These are phyloP conservation scores for Helminthosporium solani DNA, from an alignment of 2,329 filamentous ascomycete genomes.

Conservation along the genomic window DNA sequence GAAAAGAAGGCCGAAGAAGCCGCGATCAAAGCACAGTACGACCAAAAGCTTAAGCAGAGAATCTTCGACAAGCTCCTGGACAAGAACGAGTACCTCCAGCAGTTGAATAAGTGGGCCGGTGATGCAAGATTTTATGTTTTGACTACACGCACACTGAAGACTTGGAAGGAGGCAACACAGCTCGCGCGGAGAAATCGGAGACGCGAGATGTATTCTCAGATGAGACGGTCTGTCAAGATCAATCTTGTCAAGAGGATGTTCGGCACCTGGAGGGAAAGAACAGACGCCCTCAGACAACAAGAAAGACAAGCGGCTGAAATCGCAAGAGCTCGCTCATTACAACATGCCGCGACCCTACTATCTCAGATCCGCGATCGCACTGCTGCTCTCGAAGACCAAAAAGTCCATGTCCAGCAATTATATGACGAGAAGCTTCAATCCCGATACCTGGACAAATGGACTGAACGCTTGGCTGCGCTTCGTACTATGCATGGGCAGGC, in stretches of 20 bases:
- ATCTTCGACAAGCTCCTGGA: slow-evolving; percentile 40
- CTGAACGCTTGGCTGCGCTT: slow-evolving; percentile 23
- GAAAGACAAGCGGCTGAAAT: slow-evolving; percentile 37
- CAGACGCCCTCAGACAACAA: slow-evolving; percentile 14
- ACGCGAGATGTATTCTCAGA: slow-evolving; percentile 56
- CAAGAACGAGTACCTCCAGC: slow-evolving; percentile 45
- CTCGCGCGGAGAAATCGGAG: slow-evolving; percentile 55
- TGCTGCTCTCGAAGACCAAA: slow-evolving; percentile 19
- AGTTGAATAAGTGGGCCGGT: slow-evolving; percentile 55
- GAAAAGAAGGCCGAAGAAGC: slow-evolving; percentile 31
- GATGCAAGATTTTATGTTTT: slow-evolving; percentile 59
- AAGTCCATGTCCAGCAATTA: slow-evolving; percentile 27
- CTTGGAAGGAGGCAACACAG: slow-evolving; percentile 53
- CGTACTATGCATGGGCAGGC: slow-evolving; percentile 47
- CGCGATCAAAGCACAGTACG: slow-evolving; percentile 45
- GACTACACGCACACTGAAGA: slow-evolving; percentile 51
- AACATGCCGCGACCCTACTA: slow-evolving; percentile 38
- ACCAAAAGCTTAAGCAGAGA: slow-evolving; percentile 43
- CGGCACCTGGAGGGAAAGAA: slow-evolving; percentile 39
- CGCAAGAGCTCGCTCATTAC: slow-evolving; percentile 21
- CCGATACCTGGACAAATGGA: slow-evolving; percentile 33
- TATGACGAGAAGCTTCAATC: slow-evolving; percentile 28
- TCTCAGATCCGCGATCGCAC: slow-evolving; percentile 47
- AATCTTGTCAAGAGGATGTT: slow-evolving; percentile 50
- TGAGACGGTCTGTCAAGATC: slow-evolving; percentile 56